Conservation (phyloP, 164 flowering plant species). For the Macadamia integrifolia region DNA sequence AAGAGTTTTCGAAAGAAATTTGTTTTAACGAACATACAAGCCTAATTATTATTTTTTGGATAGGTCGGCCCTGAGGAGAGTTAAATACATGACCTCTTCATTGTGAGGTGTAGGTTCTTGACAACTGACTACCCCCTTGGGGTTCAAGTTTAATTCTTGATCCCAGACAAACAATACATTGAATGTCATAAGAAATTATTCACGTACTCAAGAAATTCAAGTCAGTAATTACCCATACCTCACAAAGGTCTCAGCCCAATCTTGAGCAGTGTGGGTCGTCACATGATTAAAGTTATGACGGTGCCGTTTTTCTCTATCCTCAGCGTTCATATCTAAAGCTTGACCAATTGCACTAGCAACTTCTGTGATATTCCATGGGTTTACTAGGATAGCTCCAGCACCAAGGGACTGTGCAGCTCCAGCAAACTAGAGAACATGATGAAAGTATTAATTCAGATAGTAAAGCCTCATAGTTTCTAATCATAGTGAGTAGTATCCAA, state of each 20-base stretch:
- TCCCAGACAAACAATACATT: too few species aligned
- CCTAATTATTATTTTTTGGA: too few species aligned
- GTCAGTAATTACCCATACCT: conserved; percentile 36
- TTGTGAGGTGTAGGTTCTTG: too few species aligned
- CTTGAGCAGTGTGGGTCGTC: conserved; percentile 84
- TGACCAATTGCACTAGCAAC: conserved; percentile 70
- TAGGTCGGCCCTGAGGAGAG: too few species aligned
- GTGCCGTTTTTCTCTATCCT: conserved; percentile 83
- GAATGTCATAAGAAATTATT: neutral
- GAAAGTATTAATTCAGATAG: conserved; percentile 2
- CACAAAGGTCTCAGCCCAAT: conserved; percentile 97
- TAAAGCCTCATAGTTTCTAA: neutral
- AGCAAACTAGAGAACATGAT: conserved; percentile 61
- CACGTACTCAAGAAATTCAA: neutral
- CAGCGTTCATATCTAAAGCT: conserved; percentile 68
- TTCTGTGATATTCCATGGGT: conserved; percentile 96
- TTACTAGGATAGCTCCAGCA: conserved; percentile 94
- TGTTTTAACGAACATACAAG: too few species aligned
- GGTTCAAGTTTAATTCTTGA: too few species aligned
- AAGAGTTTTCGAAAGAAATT: too few species aligned
- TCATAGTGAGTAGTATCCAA: neutral
- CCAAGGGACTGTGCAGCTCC: conserved; percentile 99
- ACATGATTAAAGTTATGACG: conserved; percentile 73
- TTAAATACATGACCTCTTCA: too few species aligned
- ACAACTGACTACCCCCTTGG: too few species aligned